These are phyloP conservation scores for Colletotrichum agaves DNA, from an alignment of 2,329 filamentous ascomycete genomes.

Conservation along the genomic window DNA sequence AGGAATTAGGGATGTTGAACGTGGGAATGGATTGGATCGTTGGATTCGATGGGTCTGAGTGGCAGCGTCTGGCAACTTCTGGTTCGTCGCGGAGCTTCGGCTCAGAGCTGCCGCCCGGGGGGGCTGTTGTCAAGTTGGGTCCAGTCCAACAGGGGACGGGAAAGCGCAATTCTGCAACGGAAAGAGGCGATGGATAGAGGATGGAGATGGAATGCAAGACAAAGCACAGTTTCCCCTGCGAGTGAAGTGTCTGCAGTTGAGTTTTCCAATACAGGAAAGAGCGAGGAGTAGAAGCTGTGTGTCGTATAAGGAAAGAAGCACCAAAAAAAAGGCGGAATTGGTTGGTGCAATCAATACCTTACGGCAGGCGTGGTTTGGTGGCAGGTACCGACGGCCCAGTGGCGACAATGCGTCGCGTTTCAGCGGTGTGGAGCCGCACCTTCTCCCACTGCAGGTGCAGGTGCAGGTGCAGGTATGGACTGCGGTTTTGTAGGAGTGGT, in stretches of 20 bases:
- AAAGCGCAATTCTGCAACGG: background rate
- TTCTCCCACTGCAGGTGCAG: background rate
- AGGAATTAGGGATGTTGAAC: constrained; percentile 13
- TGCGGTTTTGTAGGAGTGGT: no score
- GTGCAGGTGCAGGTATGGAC: no score
- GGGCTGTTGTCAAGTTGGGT: background rate
- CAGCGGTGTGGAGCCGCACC: constrained; percentile 24
- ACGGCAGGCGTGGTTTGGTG: constrained; percentile 1
- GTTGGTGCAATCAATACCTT: no score
- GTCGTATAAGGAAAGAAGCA: no score
- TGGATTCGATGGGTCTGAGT: constrained; percentile 13
- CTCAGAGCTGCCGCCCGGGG: constrained; percentile 1
- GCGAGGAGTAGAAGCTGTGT: background rate
- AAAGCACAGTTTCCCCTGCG: background rate
- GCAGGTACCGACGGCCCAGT: constrained; percentile 14
- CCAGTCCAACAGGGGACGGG: background rate
- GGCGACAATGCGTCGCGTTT: constrained; percentile 38
- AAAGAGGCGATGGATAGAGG: no score
- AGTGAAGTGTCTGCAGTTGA: background rate
- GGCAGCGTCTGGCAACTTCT: constrained; percentile 15
- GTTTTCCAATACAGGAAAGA: background rate
- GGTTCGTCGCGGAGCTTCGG: constrained; percentile 9
- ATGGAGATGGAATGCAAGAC: background rate
- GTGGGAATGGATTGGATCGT: constrained; percentile 13
- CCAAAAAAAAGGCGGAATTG: background rate